phyloP scores from a whole-genome alignment of 768 basidiomycete genomes.

The Auricularia cornea region DNA sequence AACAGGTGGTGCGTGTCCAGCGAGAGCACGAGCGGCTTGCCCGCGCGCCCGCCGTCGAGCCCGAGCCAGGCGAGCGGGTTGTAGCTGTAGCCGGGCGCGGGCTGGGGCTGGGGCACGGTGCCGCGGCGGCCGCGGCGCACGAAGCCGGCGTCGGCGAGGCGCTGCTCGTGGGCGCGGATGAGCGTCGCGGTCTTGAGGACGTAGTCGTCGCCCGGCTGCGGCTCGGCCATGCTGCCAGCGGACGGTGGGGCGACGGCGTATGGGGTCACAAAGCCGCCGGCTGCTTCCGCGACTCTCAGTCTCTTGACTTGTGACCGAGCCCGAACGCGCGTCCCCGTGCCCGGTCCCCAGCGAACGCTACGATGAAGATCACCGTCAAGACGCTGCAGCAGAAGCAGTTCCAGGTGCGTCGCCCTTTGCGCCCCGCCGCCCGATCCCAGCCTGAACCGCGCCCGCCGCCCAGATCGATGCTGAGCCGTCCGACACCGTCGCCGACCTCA shows the following conservation, averaged over 20 bases:
- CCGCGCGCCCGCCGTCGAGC: conserved; percentile 20
- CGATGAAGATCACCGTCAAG: conserved; percentile 91
- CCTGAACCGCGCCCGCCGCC: background rate
- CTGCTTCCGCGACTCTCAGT: background rate
- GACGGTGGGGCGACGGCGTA: too few species aligned
- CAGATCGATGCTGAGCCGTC: conserved; percentile 70
- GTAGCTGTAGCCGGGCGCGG: conserved; percentile 12
- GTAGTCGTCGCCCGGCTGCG: conserved; percentile 67
- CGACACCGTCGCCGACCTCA: conserved; percentile 71
- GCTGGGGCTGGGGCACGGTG: conserved; percentile 16
- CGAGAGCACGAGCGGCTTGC: conserved; percentile 54
- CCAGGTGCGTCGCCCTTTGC: conserved; percentile 34
- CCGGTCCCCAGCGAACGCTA: conserved; percentile 16
- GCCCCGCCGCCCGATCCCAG: background rate
- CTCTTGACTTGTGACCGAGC: too few species aligned
- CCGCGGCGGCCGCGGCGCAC: conserved; percentile 40
- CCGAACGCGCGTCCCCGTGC: background rate
- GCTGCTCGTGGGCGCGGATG: conserved; percentile 63
- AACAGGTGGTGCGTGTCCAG: conserved; percentile 79
- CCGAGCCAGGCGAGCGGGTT: conserved; percentile 9
- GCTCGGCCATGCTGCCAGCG: conserved; percentile 29
- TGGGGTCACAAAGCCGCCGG: too few species aligned
- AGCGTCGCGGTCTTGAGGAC: conserved; percentile 60
- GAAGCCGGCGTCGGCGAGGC: conserved; percentile 58
- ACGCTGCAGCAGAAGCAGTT: conserved; percentile 92